phyloP scores from a whole-genome alignment of 495 filamentous ascomycete species.

The Aspergillus incahuasiensis region DNA sequence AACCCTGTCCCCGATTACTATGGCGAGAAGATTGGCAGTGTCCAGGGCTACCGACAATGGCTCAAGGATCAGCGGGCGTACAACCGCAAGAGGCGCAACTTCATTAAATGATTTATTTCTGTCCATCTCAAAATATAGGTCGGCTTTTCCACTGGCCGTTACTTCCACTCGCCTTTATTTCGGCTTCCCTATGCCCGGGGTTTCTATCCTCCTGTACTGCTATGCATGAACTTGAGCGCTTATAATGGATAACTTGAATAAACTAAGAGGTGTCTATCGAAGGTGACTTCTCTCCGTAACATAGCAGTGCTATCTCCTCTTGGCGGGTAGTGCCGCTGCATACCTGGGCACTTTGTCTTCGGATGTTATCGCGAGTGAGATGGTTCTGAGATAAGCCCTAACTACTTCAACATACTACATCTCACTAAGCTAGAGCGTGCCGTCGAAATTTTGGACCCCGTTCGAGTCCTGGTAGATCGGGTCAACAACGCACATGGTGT shows the following conservation, averaged over 20 bases:
- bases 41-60: slow-evolving; percentile 88
- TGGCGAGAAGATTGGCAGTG: slow-evolving; percentile 91
- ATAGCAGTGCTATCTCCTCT: too few relatives aligned
- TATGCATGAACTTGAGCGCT: slow-evolving; percentile 1
- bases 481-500: too few relatives aligned
- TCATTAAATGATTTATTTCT: slow-evolving; percentile 30
- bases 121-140: neutral
- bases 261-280: neutral
- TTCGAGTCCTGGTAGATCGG: too few relatives aligned
- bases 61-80: slow-evolving; percentile 97
- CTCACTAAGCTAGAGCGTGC: too few relatives aligned
- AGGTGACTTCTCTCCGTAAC: too few relatives aligned
- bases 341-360: too few relatives aligned
- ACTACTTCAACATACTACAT: too few relatives aligned
- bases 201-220: neutral
- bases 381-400: too few relatives aligned
- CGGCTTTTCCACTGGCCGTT: neutral
- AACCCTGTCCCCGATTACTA: slow-evolving; percentile 72
- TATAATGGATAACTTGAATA: neutral
- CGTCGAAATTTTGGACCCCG: too few relatives aligned
- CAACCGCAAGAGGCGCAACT: slow-evolving; percentile 79
- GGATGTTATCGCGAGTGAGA: too few relatives aligned
- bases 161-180: neutral
- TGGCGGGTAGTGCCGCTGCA: too few relatives aligned
- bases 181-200: neutral